Evolutionary conservation across 306 rosid genomes (phyloP).

Genomic region (Astragalus membranaceus): DNA sequence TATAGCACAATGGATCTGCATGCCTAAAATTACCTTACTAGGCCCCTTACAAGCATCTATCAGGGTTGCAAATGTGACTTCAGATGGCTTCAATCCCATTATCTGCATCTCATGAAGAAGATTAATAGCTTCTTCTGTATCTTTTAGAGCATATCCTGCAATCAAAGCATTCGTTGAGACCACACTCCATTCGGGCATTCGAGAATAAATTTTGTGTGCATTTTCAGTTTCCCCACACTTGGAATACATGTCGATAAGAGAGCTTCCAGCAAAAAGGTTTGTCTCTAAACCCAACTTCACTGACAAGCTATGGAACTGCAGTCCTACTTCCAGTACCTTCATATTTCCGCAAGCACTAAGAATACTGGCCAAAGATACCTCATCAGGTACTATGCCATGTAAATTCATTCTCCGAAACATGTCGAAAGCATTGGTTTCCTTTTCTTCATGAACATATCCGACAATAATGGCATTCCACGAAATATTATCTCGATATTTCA

Average conservation of each 20-base stretch:
- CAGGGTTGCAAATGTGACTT: conserved; percentile 59
- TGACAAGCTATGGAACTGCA: conserved; percentile 59
- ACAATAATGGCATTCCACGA: conserved; percentile 87
- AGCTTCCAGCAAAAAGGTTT: conserved; percentile 62
- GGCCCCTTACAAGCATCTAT: conserved; percentile 57
- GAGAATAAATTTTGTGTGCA: conserved; percentile 44
- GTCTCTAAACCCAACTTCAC: conserved; percentile 66
- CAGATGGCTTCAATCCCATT: conserved; percentile 54
- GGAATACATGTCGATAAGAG: conserved; percentile 81
- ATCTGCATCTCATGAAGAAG: conserved; percentile 50
- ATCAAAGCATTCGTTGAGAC: conserved; percentile 67
- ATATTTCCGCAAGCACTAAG: conserved; percentile 72
- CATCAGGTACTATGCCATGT: conserved; percentile 49
- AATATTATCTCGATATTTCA: conserved; percentile 52
- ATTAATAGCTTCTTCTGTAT: conserved; percentile 45
- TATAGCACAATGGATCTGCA: conserved; percentile 55
- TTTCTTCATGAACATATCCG: conserved; percentile 65
- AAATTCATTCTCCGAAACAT: conserved; percentile 60
- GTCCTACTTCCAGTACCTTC: conserved; percentile 44
- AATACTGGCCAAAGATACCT: conserved; percentile 76
- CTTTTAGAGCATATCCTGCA: conserved; percentile 49
- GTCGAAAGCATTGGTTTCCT: conserved; percentile 48
- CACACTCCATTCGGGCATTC: conserved; percentile 53
- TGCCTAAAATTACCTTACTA: conserved; percentile 40
- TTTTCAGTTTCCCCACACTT: conserved; percentile 48